phyloP scores from a whole-genome alignment of 805 yeast species.

The Monosporozyma aquatica region DNA sequence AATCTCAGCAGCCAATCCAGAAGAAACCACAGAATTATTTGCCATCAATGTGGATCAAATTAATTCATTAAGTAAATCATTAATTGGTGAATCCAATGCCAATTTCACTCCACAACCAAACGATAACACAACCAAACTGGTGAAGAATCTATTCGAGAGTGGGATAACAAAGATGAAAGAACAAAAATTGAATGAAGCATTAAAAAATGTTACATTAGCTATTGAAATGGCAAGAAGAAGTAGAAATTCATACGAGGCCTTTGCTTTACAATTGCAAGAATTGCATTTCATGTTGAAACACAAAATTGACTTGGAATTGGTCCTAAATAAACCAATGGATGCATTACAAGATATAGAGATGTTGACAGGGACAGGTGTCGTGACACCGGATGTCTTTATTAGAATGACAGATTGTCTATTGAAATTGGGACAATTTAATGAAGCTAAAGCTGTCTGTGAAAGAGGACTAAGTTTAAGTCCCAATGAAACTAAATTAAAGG shows the following conservation, averaged over 20 bases:
- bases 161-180: conserved; percentile 49
- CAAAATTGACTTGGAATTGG: conserved; percentile 59
- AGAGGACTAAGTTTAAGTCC: conserved; percentile 62
- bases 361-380: conserved; percentile 48
- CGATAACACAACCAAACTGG: conserved; percentile 42
- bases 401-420: conserved; percentile 58
- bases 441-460: conserved; percentile 59
- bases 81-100: conserved; percentile 37
- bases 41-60: conserved; percentile 27
- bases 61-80: conserved; percentile 29
- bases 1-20: conserved; percentile 10
- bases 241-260: conserved; percentile 65
- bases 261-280: conserved; percentile 64
- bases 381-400: conserved; percentile 59
- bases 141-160: conserved; percentile 55
- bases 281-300: conserved; percentile 56
- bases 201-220: conserved; percentile 55
- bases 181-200: conserved; percentile 48
- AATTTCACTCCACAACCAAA: conserved; percentile 47
- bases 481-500: conserved; percentile 33
- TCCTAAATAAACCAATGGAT: conserved; percentile 43
- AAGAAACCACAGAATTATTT: conserved; percentile 5
- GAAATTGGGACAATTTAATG: conserved; percentile 53
- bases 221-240: conserved; percentile 53
- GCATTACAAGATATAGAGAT: conserved; percentile 66